Evolutionary conservation across 2,329 filamentous ascomycete species (phyloP), one percentile per base, ranked within the genome.

Genomic region (Diplodia sapinea): DNA sequence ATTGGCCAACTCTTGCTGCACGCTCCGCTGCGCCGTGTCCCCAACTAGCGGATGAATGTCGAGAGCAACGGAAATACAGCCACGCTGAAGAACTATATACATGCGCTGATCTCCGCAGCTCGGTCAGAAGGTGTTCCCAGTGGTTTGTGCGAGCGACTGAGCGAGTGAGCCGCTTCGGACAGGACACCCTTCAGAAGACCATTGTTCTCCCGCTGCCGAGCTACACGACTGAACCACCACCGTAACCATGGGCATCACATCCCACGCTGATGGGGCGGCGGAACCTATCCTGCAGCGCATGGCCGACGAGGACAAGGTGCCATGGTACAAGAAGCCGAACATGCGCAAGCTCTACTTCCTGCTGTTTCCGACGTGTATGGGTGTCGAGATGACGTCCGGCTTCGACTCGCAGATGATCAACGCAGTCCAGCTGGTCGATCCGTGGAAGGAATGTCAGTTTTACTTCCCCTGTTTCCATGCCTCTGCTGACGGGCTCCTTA

Each of bases 231-330:
- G 15, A 33, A 49, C 4, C 15, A 36, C 31, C 17, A 23, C 43
- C 8, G 26, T 29, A 55, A 72, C 62, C 68, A 76, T 77, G 74
- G 73, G 68, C 55, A 68, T 76, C 69, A 40, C 73, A 69, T 73
- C 73, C 31, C 66, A 66, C 66, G 67, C 70, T 57, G 69, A 73
- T 69, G 74, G 72, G 47, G 72, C 66, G 49, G 72, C 76, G n/a
- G 80, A 81, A 66, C 79, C 79, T 17, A 70, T 81, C 55, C 70
- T 82, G 67, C 79, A 79, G 36, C 76, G 76, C 61, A 72, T 82
- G 56, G 78, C 81, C 13, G 74, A 79, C 29, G 72, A 78, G 65
- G 80, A 82, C 33, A 71, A 71, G 56, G 74, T 76, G 49, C 75
- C 73, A n/a, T 76, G 74, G 74, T 76, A 74, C 68, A 73, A 71